phyloP scores from a whole-genome alignment of 2,329 filamentous ascomycete species.

The Magnaporthiopsis incrustans region DNA sequence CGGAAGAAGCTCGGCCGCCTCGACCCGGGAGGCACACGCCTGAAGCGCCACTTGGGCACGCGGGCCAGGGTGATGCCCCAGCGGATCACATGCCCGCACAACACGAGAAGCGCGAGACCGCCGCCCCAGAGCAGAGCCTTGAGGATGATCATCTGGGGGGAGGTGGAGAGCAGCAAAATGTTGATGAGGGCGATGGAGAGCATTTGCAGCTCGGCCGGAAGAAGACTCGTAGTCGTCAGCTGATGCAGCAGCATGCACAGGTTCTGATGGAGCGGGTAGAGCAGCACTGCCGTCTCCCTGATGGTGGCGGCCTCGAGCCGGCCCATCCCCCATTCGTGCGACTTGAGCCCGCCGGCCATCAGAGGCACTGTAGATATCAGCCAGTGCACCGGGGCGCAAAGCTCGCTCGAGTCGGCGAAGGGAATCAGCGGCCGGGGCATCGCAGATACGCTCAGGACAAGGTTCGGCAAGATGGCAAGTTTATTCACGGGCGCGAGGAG shows the following conservation, averaged over 20 bases:
- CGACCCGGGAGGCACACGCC: conserved; percentile 37
- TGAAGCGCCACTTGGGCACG: conserved; percentile 86
- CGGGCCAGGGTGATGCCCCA: conserved; percentile 82
- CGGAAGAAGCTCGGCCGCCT: conserved; percentile 35
- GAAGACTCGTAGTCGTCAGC: conserved; percentile 80
- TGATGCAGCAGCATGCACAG: conserved; percentile 66
- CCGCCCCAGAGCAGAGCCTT: conserved; percentile 80
- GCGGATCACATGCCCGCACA: conserved; percentile 64
- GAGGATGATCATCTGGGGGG: conserved; percentile 77
- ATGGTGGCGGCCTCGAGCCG: conserved; percentile 11
- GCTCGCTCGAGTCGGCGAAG: conserved; percentile 44
- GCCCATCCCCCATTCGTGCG: conserved; percentile 4
- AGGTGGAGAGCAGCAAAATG: conserved; percentile 65
- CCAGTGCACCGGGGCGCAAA: conserved; percentile 71
- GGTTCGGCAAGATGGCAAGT: conserved; percentile 63
- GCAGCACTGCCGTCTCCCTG: conserved; percentile 21
- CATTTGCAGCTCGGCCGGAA: conserved; percentile 80
- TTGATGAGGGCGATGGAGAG: conserved; percentile 78
- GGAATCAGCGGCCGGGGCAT: conserved; percentile 69
- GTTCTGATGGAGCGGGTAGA: conserved; percentile 80
- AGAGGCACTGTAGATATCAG: conserved; percentile 64
- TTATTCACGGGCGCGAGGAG: conserved; percentile 58
- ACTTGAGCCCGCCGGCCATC: conserved; percentile 23
- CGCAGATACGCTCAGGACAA: conserved; percentile 72
- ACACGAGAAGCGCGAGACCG: conserved; percentile 66